Percentiles rank a stretch among this genome's conserved stretches.
Evolutionary conservation across 1,139 yeast genomes (phyloP).

Genomic region (Zygoascus meyerae): DNA sequence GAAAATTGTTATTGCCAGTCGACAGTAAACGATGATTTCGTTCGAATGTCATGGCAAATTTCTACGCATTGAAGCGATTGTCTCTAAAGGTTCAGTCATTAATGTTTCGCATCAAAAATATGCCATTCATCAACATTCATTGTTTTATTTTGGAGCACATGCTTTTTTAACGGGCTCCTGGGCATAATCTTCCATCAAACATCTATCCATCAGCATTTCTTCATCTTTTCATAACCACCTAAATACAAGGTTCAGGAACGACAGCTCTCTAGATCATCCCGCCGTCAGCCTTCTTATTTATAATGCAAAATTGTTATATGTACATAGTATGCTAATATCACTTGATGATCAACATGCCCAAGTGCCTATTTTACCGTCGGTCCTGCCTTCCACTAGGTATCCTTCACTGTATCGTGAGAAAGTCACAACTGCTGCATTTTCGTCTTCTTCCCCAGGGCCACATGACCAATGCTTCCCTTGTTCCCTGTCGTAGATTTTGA

Average conservation of each 20-base stretch:
- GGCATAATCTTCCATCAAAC: no score
- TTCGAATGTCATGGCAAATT: no score
- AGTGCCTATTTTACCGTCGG: slow-evolving; percentile 51
- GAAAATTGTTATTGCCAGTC: slow-evolving; percentile 1
- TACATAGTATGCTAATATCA: neutral
- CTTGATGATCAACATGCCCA: slow-evolving; percentile 45
- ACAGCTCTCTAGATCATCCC: neutral
- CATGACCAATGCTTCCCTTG: slow-evolving; percentile 48
- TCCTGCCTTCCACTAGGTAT: slow-evolving; percentile 57
- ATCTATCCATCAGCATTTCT: no score
- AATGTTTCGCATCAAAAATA: no score
- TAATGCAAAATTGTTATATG: neutral
- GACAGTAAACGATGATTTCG: neutral
- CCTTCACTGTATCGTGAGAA: slow-evolving; percentile 52
- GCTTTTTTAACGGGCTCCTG: no score
- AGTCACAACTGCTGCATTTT: slow-evolving; percentile 32
- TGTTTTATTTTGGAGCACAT: no score
- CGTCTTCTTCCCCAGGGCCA: slow-evolving; percentile 38
- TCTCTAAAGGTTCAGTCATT: no score
- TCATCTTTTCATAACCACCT: no score
- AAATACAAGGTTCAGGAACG: no score
- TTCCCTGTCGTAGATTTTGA: slow-evolving; percentile 52
- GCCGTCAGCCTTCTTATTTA: neutral
- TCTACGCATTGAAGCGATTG: no score
- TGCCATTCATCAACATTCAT: no score